Evolutionary conservation across 2,329 filamentous ascomycete species (phyloP).

Genomic region (Clonostachys byssicola): DNA sequence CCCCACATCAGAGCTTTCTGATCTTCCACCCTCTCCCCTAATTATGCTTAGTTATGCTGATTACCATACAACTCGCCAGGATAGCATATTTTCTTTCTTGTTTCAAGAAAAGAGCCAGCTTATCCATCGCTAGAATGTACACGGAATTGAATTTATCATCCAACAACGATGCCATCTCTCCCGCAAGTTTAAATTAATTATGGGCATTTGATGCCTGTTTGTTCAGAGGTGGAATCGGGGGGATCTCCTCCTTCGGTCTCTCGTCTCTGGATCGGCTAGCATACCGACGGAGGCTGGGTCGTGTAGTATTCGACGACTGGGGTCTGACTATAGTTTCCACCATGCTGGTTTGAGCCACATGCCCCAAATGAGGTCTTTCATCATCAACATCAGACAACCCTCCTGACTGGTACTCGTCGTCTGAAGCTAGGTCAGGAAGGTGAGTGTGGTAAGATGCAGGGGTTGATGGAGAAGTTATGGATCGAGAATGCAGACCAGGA

Average conservation of each 20-base stretch:
- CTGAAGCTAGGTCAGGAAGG: slow-evolving; percentile 61
- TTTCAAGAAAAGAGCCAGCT: no score
- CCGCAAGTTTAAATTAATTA: no score
- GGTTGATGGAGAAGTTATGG: slow-evolving; percentile 75
- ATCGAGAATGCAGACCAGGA: slow-evolving; percentile 73
- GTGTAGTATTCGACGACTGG: slow-evolving; percentile 46
- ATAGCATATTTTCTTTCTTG: no score
- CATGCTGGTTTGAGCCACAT: slow-evolving; percentile 45
- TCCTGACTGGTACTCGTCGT: slow-evolving; percentile 72
- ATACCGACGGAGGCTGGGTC: slow-evolving; percentile 29
- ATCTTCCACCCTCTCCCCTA: no score
- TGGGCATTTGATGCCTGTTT: background rate
- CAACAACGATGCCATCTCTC: no score
- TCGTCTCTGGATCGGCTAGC: slow-evolving; percentile 25
- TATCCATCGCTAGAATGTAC: no score
- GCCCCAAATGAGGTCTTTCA: slow-evolving; percentile 35
- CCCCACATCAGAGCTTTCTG: no score
- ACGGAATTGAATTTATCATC: no score
- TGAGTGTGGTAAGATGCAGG: slow-evolving; percentile 50
- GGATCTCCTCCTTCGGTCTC: slow-evolving; percentile 22
- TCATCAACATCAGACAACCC: slow-evolving; percentile 77
- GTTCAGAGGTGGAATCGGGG: slow-evolving; percentile 22
- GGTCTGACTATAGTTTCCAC: slow-evolving; percentile 60
- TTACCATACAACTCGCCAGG: no score
- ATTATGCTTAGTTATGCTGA: no score